A percentile compares a stretch with the other conserved stretches of the same genome.
Evolutionary conservation across 1,284 basidiomycete genomes (phyloP).

Genomic region (Heterobasidion annosum): DNA sequence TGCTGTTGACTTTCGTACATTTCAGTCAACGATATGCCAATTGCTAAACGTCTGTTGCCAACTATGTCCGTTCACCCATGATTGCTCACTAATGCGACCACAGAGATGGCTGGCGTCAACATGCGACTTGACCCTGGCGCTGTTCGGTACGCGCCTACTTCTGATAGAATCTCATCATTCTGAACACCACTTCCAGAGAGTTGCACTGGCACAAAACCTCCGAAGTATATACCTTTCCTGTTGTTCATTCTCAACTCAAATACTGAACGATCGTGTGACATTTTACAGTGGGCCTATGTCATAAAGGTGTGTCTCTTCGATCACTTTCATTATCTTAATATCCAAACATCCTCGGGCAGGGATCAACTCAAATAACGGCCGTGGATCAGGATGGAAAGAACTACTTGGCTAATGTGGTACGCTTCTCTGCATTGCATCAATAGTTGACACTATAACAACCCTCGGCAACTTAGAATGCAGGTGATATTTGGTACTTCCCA

Average conservation of each 20-base stretch:
- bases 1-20: conserved; percentile 2
- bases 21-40: conserved; percentile 47
- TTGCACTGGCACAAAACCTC: conserved; percentile 67
- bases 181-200: conserved; percentile 32
- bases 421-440: conserved; percentile 10
- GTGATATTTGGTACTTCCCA: conserved; percentile 58
- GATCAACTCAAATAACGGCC: conserved; percentile 45
- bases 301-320: conserved; percentile 30
- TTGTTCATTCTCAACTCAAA: conserved; percentile 4
- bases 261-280: not conserved
- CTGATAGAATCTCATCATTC: not conserved
- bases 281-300: conserved; percentile 56
- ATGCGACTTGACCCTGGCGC: conserved; percentile 62
- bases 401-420: conserved; percentile 48
- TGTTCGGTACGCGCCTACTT: conserved; percentile 34
- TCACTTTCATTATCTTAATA: not conserved
- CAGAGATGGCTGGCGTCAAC: conserved; percentile 58
- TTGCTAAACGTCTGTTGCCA: conserved; percentile 36
- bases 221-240: conserved; percentile 31
- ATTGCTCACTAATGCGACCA: not conserved
- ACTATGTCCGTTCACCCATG: not conserved
- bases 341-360: conserved; percentile 24
- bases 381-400: conserved; percentile 56
- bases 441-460: not conserved
- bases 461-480: conserved; percentile 15